Evolutionary conservation across 2,329 filamentous ascomycete genomes (phyloP).

Genomic region (Penicillium crustosum): DNA sequence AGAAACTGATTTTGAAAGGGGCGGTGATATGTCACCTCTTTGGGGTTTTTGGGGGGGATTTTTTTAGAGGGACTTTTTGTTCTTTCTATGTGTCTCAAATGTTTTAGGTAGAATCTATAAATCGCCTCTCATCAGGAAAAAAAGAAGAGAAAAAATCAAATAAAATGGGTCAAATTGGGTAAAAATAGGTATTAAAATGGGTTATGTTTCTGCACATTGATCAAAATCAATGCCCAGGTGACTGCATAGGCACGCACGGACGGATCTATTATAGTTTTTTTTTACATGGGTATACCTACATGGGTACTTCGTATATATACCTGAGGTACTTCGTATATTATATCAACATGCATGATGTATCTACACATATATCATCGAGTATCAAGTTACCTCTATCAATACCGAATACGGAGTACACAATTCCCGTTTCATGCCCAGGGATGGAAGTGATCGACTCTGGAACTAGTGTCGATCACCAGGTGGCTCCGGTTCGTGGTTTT

Average conservation of each 20-base stretch:
- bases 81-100: background rate
- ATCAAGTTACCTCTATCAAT: background rate
- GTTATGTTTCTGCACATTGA: background rate
- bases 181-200: background rate
- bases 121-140: background rate
- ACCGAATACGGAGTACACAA: background rate
- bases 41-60: background rate
- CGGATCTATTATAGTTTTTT: background rate
- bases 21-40: constrained; percentile 19
- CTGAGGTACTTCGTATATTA: background rate
- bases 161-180: background rate
- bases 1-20: constrained; percentile 20
- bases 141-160: too few species aligned
- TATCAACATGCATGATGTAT: background rate
- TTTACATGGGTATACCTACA: too few species aligned
- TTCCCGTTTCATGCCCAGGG: background rate
- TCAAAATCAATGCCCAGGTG: background rate
- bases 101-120: background rate
- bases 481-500: constrained; percentile 9
- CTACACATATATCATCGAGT: background rate
- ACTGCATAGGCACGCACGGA: background rate
- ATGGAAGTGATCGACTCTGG: constrained; percentile 17
- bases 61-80: background rate
- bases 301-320: too few species aligned
- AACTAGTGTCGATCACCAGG: constrained; percentile 25